Evolutionary conservation across 2,329 filamentous ascomycete genomes (phyloP), one percentile per base, ranked within the genome.

Genomic region (Acarospora socialis): DNA sequence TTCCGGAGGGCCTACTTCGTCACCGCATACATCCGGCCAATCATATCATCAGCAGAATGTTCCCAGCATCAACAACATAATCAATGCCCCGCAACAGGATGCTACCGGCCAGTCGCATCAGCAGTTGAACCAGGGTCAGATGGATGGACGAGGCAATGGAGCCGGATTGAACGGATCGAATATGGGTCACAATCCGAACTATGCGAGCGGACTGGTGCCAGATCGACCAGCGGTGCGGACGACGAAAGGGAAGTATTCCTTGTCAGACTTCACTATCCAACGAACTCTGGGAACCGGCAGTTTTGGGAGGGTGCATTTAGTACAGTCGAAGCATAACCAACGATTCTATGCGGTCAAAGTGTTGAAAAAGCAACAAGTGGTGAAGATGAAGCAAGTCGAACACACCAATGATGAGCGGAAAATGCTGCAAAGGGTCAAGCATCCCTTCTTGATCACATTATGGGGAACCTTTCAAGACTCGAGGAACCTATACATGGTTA

Each of bases 381-480:
- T 98, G 57, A 93, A 93, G 66, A 95, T 98, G 90, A 98, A 98
- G 71, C 90, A 98, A 60, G 84, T 98, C 38, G 90, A 98, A 60
- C 90, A 98, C 61, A 98, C 90, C 45, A 98, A 98, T 52, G 90
- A 98, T 58, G 90, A 98, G 64, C 72, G 90, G 44, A 75, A 73
- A 48, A 98, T 98, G 90, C 63, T 98, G 49, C 81, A 83, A 54
- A 81, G 92, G 55, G 90, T 95, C 55, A 92, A 94, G 57, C 87
- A 98, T 59, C 86, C 90, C 8, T 98, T 98, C 61, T 66, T 98
- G 42, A 90, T 98, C 53, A 98, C 90, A 2, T 66, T 98, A 23
- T 98, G 90, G 90, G 90, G 90, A 36, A 98, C 90, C 7, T 98
- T 95, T 57, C 87, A 95, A 54, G 90, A 98, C 51, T 71, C 77